Base-by-base conservation (phyloP, 2,329 filamentous ascomycete species). In the Botrytis galanthina region DNA sequence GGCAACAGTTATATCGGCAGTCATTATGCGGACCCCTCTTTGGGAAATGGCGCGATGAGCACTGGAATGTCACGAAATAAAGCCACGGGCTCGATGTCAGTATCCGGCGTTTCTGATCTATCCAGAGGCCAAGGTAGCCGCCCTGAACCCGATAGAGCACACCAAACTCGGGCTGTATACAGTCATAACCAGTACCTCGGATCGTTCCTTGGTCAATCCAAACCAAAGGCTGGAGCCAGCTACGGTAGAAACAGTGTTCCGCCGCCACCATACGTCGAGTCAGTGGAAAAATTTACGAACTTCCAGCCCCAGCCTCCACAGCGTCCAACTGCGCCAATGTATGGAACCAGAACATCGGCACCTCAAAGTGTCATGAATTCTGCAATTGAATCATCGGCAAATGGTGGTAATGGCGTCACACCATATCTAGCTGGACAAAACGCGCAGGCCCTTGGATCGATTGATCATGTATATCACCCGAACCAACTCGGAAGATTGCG, bases 351-450 rank as follows among this genome's bases (percentile, higher is more conserved):
- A 39, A 8, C 4, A 22, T 61, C 7, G 35, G 35, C 1, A 7
- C 12, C 12, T 39, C 12, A 32, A 9, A 3, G 3, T 3, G 16
- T 10, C 2, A 18, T n/a, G 14, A 18, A 62, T 44, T 14, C 3
- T 20, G 14, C 37, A 1, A 0, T 22, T 29, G 0, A 0, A 63
- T 1, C 12, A n/a, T 1, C 20, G 14, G 16, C 8, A 20, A 29
- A 10, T 20, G 16, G 26, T 42, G 16, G 37, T 29, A 20, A 10
- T 7, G 16, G 8, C 26, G 10, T n/a, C 1, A 8, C 8, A 10
- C 4, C 60, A 29, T 1, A n/a, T 26, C 1, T 29, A 18, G 26
- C 22, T 26, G 39, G 7, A 18, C 22, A 29, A 14, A 1, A 62
- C 20, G 7, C 3, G 14, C 60, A 29, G 7, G 26, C 7, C 7